A percentile compares a stretch with the other conserved stretches of the same genome.
Conservation (phyloP, 2,329 filamentous ascomycete species). For the Bipolaris gigantea region DNA sequence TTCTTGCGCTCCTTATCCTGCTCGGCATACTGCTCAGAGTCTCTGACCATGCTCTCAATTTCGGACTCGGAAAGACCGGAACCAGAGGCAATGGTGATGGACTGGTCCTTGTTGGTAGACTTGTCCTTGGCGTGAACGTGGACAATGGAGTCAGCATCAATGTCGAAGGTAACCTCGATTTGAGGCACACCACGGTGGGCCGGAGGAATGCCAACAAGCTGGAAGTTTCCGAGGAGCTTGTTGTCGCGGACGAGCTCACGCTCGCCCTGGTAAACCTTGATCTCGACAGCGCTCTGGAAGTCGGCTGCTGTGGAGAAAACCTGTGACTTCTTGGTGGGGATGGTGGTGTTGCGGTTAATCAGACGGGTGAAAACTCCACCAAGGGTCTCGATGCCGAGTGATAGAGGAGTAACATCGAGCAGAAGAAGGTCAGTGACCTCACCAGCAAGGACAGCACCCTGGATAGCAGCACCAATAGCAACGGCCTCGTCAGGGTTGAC, state of each 20-base stretch:
- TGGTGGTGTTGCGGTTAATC: slow-evolving; percentile 99
- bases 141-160: slow-evolving; percentile 96
- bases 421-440: slow-evolving; percentile 95
- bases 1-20: slow-evolving; percentile 95
- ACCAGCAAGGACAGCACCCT: slow-evolving; percentile 94
- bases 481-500: slow-evolving; percentile 99
- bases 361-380: slow-evolving; percentile 96
- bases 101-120: slow-evolving; percentile 99
- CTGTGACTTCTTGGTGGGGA: slow-evolving; percentile 99
- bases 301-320: slow-evolving; percentile 96
- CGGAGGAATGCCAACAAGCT: slow-evolving; percentile 94
- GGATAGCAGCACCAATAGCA: slow-evolving; percentile 94
- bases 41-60: slow-evolving; percentile 96
- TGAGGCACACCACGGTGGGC: slow-evolving; percentile 96
- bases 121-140: slow-evolving; percentile 99
- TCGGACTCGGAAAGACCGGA: slow-evolving; percentile 93
- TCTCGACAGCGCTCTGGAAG: slow-evolving; percentile 98
- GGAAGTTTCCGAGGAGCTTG: slow-evolving; percentile 99
- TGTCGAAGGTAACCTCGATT: slow-evolving; percentile 97
- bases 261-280: slow-evolving; percentile 99
- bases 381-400: slow-evolving; percentile 96
- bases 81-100: slow-evolving; percentile 96
- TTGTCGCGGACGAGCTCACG: slow-evolving; percentile 98
- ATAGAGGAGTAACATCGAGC: slow-evolving; percentile 92
- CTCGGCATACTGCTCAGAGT: slow-evolving; percentile 96